Conservation (phyloP, 441 rosid genomes). For the Arabidopsis lyrata region DNA sequence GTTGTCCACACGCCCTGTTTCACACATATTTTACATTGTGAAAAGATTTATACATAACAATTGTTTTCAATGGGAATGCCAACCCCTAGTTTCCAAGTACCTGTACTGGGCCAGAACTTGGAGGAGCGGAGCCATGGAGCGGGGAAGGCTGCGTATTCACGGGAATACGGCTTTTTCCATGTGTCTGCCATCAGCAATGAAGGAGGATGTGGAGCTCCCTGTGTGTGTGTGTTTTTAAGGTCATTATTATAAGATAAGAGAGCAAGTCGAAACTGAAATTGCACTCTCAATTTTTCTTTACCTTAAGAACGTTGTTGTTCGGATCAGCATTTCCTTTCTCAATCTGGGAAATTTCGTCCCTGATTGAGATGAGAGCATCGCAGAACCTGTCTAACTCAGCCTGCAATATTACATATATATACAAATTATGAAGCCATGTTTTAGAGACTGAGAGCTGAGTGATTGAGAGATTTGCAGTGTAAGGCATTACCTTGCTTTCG, state of each 20-base stretch:
- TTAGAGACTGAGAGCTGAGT: constrained; percentile 11
- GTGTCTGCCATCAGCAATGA: constrained; percentile 92
- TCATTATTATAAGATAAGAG: background rate
- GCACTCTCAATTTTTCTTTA: constrained; percentile 28
- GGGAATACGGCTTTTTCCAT: constrained; percentile 88
- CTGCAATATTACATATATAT: constrained; percentile 50
- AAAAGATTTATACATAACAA: background rate
- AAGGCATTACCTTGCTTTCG: constrained; percentile 85
- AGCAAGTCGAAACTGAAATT: background rate
- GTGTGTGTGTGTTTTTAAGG: constrained; percentile 29
- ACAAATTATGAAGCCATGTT: background rate
- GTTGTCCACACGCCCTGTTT: constrained; percentile 88
- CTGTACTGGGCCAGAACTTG: constrained; percentile 95
- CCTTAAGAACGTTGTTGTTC: constrained; percentile 91
- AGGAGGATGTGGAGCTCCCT: constrained; percentile 98
- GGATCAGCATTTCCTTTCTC: constrained; percentile 89
- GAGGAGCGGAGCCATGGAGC: constrained; percentile 89
- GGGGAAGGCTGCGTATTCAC: constrained; percentile 94
- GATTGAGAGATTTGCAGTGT: background rate
- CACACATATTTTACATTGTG: background rate
- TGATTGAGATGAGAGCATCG: constrained; percentile 90
- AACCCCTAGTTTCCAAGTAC: constrained; percentile 38
- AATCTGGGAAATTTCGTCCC: constrained; percentile 88
- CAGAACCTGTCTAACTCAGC: constrained; percentile 96
- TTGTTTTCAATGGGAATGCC: background rate